These are phyloP conservation scores for Colletotrichum musae DNA, from an alignment of 2,329 filamentous ascomycete species.

Conservation along the genomic window DNA sequence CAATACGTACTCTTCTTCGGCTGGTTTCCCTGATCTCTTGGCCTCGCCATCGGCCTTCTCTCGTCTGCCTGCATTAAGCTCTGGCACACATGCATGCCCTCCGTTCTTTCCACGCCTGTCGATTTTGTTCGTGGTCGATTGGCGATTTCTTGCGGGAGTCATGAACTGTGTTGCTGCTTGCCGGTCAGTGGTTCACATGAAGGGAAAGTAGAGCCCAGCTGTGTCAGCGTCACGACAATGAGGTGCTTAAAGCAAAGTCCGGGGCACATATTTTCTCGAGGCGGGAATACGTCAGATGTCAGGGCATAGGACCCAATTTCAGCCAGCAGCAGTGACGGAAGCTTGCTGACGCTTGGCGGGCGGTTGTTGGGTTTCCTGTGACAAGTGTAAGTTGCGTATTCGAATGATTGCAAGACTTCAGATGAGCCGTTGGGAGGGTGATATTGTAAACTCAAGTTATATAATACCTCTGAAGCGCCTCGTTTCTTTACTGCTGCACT, in stretches of 20 bases:
- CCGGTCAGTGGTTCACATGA: constrained; percentile 23
- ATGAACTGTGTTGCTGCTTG: constrained; percentile 14
- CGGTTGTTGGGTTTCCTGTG: constrained; percentile 55
- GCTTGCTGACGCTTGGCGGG: constrained; percentile 58
- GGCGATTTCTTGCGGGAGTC: neutral
- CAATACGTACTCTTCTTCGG: constrained; percentile 27
- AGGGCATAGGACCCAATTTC: constrained; percentile 22
- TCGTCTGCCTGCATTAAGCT: neutral
- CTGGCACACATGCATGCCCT: neutral
- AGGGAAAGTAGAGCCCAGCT: constrained; percentile 2
- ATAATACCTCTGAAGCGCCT: constrained; percentile 60
- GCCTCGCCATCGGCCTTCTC: neutral
- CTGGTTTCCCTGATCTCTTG: constrained; percentile 3
- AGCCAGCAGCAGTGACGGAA: constrained; percentile 58
- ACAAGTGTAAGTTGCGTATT: constrained; percentile 48
- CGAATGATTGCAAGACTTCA: constrained; percentile 55
- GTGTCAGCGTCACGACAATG: neutral
- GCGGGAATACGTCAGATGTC: neutral
- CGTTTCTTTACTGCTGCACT: constrained; percentile 63
- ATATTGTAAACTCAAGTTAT: constrained; percentile 11
- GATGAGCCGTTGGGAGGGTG: neutral
- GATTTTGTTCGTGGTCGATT: constrained; percentile 6
- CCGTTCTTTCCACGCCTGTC: neutral
- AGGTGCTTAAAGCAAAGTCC: neutral
- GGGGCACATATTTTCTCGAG: neutral